These are phyloP conservation scores for Endoconidiophora polonica DNA, from an alignment of 2,329 filamentous ascomycete species.

Conservation along the genomic window DNA sequence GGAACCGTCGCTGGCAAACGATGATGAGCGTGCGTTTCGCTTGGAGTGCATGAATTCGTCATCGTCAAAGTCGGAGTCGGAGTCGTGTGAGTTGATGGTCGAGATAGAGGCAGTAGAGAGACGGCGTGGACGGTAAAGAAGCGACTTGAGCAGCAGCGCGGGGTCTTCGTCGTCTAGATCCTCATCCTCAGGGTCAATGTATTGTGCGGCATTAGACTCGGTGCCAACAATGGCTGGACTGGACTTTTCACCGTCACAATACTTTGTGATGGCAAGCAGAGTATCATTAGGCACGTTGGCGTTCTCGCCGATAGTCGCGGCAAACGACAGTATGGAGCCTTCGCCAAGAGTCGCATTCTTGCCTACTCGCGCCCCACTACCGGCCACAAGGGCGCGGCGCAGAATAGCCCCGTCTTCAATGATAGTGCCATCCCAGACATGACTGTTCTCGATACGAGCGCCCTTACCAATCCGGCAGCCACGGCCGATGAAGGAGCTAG, in stretches of 20 bases:
- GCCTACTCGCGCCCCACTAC: constrained; percentile 48
- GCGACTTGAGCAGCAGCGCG: constrained; percentile 34
- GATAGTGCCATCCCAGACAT: constrained; percentile 71
- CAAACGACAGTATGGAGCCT: constrained; percentile 66
- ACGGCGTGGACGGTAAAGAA: constrained; percentile 36
- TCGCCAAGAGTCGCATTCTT: constrained; percentile 50
- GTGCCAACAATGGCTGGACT: constrained; percentile 32
- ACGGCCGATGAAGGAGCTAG: constrained; percentile 65
- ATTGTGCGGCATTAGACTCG: constrained; percentile 33
- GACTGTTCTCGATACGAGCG: constrained; percentile 61
- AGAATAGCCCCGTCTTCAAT: constrained; percentile 62
- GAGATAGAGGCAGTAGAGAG: constrained; percentile 40
- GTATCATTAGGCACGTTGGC: constrained; percentile 26
- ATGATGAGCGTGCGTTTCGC: constrained; percentile 51
- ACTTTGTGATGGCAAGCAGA: constrained; percentile 19
- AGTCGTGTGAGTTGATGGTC: constrained; percentile 30
- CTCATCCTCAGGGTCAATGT: constrained; percentile 30
- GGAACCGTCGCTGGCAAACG: constrained; percentile 57
- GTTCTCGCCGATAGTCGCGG: constrained; percentile 52
- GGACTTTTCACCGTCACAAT: constrained; percentile 14
- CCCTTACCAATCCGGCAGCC: constrained; percentile 76
- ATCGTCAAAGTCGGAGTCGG: constrained; percentile 48
- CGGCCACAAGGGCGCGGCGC: constrained; percentile 58
- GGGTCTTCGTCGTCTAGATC: constrained; percentile 35
- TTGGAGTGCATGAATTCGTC: constrained; percentile 28